Evolutionary conservation across 2,329 filamentous ascomycete species (phyloP).

Genomic region (Periconia sp.): DNA sequence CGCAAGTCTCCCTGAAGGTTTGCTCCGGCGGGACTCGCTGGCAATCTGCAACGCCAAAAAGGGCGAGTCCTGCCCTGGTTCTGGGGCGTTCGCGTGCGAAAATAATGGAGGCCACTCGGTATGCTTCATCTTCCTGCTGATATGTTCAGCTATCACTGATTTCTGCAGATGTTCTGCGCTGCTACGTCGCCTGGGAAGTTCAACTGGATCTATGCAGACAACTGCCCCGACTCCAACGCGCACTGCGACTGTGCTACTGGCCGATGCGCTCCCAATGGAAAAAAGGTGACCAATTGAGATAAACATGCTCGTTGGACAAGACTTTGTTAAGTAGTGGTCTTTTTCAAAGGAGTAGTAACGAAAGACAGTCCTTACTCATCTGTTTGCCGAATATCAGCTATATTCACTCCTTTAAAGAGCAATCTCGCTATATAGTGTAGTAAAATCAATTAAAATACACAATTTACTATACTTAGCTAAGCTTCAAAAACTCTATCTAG

Average conservation of each 20-base stretch:
- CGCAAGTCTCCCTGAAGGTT: neutral
- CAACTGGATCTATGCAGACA: constrained; percentile 11
- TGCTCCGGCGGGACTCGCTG: neutral
- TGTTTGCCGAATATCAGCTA: too few relatives aligned
- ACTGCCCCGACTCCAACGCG: constrained; percentile 7
- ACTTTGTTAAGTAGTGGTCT: too few relatives aligned
- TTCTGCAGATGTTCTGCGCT: constrained; percentile 7
- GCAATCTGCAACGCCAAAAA: constrained; percentile 9
- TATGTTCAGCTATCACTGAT: neutral
- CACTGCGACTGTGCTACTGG: constrained; percentile 10
- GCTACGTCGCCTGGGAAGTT: constrained; percentile 7
- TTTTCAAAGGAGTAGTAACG: too few relatives aligned
- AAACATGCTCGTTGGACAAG: too few relatives aligned
- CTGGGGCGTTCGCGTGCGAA: constrained; percentile 2
- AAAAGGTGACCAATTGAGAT: too few relatives aligned
- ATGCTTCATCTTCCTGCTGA: neutral
- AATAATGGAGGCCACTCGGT: constrained; percentile 12
- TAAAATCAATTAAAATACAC: too few relatives aligned
- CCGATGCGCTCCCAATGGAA: constrained; percentile 4
- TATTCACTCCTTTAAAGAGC: too few relatives aligned
- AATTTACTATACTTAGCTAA: too few relatives aligned
- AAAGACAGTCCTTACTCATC: too few relatives aligned
- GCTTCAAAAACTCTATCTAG: too few relatives aligned
- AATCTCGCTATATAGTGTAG: too few relatives aligned
- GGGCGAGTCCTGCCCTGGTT: constrained; percentile 9